Evolutionary conservation across 2,329 filamentous ascomycete genomes (phyloP), one percentile per base, ranked within the genome.

Genomic region (Colletotrichum incanum): DNA sequence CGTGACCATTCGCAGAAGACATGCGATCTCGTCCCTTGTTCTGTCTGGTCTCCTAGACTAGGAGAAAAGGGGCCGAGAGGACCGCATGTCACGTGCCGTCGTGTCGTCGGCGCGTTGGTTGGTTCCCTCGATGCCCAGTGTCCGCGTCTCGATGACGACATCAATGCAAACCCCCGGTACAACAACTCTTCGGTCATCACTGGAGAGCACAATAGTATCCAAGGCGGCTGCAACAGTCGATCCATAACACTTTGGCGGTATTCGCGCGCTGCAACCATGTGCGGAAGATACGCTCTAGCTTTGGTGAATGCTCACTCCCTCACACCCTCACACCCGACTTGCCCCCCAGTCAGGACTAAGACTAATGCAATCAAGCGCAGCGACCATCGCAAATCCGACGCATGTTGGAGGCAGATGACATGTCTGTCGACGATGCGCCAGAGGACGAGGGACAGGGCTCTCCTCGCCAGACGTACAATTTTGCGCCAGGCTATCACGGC

Each of bases 401-500:
- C 67, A 91, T 93, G 80, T 86, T 98, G 8, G 88, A 93, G 77
- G 87, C 94, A 45, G 89, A 94, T 76, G 87, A 92, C 73, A 93
- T 97, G 90, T 88, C 87, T 2, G 90, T 94, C 3, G 87, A 92
- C 69, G 90, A 94, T 68, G 90, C 89, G 0, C 93, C 94, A 0
- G 88, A 89, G 5, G 94, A 97, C 76, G 90, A 94, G 23, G 89
- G 80, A 67, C 87, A 92, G 20, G 80, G 77, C 2, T 83, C 85
- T 1, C 89, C 90, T 1, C 89, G 93, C 47, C 93, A 94, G 78
- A 94, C 90, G 45, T 98, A 97, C 84, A 98, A 98, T 80, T 97
- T 99, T 79, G 94, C 96, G 0, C 96, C 96, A 0, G 93, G 95
- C 0, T 93, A 94, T 73, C 88, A 93, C 78, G 96, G 96, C 43